Conservation (phyloP, 805 yeast species). For the Starmerella powellii region DNA sequence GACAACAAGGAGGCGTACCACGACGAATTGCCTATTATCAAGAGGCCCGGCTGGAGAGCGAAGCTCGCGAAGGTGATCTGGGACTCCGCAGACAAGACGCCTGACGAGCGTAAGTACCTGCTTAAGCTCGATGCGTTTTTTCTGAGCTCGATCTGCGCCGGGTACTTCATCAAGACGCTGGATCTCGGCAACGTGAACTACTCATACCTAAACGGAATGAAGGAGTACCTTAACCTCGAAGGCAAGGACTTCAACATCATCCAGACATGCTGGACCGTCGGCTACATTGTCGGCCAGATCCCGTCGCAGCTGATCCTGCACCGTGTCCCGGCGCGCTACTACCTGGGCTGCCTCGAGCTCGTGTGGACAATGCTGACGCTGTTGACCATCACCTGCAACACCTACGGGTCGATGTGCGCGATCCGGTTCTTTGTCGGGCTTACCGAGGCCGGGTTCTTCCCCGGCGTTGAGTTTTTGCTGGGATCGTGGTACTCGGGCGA, state of each 20-base stretch:
- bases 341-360: conserved; percentile 36
- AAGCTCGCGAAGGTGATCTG: conserved; percentile 19
- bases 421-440: conserved; percentile 28
- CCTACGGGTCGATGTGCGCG: conserved; percentile 33
- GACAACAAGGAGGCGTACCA: too few relatives aligned
- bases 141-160: conserved; percentile 34
- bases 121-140: conserved; percentile 33
- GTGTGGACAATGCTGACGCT: conserved; percentile 37
- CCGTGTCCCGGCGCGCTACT: conserved; percentile 35
- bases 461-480: conserved; percentile 26
- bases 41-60: conserved; percentile 11
- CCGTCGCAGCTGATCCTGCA: conserved; percentile 36
- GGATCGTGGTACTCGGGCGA: conserved; percentile 27
- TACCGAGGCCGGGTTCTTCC: conserved; percentile 27
- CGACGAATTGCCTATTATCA: not conserved
- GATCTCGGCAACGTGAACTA: conserved; percentile 35
- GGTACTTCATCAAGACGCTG: conserved; percentile 38
- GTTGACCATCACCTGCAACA: conserved; percentile 34
- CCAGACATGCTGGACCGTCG: conserved; percentile 38
- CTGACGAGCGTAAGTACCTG: conserved; percentile 30
- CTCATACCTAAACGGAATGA: conserved; percentile 40
- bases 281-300: conserved; percentile 41
- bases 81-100: conserved; percentile 31
- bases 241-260: conserved; percentile 37
- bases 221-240: conserved; percentile 34